Evolutionary conservation across 2,329 filamentous ascomycete species (phyloP).

Genomic region (Hymenoscyphus albidus): DNA sequence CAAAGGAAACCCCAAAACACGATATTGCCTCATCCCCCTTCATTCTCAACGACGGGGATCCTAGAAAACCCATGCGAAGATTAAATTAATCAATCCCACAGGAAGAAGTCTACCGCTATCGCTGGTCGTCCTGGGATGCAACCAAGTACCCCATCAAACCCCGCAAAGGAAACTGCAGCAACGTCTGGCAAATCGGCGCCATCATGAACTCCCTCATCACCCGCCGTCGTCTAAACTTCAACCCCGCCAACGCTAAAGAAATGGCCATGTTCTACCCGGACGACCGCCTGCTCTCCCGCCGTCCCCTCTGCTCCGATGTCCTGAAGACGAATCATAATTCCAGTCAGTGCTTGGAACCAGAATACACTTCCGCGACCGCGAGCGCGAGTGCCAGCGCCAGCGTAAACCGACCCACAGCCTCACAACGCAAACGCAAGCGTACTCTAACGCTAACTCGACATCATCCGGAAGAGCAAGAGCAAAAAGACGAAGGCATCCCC

Average conservation of each 20-base stretch:
- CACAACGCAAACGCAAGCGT: too few relatives aligned
- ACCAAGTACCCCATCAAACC: constrained; percentile 5
- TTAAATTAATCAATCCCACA: background rate
- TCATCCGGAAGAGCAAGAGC: background rate
- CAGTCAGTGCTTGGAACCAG: background rate
- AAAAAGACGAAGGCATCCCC: background rate
- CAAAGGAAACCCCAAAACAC: background rate
- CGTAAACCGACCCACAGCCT: too few relatives aligned
- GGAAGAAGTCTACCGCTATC: constrained; percentile 14
- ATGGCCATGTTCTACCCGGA: background rate
- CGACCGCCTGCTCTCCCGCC: background rate
- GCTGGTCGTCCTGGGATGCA: background rate
- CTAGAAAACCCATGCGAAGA: background rate
- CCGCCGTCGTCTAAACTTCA: constrained; percentile 9
- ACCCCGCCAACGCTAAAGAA: background rate
- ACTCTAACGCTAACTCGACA: background rate
- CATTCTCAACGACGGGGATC: background rate
- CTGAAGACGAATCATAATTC: background rate
- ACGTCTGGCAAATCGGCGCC: constrained; percentile 16
- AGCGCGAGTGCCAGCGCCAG: too few relatives aligned
- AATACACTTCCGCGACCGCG: too few relatives aligned
- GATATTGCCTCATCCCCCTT: background rate
- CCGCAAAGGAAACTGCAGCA: constrained; percentile 17
- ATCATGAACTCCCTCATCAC: constrained; percentile 15
- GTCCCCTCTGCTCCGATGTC: background rate